Base-by-base conservation (phyloP, 495 filamentous ascomycete genomes). In the Daldinia concentrica region DNA sequence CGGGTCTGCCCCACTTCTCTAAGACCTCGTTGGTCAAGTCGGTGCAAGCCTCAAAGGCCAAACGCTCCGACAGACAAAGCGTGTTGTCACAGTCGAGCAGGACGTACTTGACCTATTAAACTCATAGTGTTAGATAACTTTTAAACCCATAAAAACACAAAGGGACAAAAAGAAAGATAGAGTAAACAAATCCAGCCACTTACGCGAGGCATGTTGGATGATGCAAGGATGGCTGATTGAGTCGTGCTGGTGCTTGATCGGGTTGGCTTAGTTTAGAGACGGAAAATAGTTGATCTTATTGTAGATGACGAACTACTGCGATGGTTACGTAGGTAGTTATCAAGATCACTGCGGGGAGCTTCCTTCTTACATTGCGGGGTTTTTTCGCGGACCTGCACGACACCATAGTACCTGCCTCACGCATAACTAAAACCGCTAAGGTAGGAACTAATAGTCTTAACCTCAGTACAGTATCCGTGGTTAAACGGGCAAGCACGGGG, bases 61-160 rank as follows among this genome's bases (percentile, higher is more conserved):
- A 86, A 71, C 88, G 88, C 83, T 98, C 94, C 66, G 93, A 96
- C 76, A 96, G 90, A 82, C 94, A 92, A 75, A 98, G 92, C 60
- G 94, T 98, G 86, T 98, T 98, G 89, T 98, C 94, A 85, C 94
- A 98, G 84, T 98, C 94, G 82, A 97, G 90, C 80, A 98, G 92
- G 82, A 98, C 83, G 77, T 92, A 86, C 37, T 90, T 92, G 81
- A 90, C 90, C 91, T 93, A 79, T 66, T 66, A 55, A 29, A 56
- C 0, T 14, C 26, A 30, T 19, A 32, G 36, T 66, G 26, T 63
- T 72, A 68, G 64, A 66, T 55, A 58, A 68, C 11, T 14, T 36
- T 12, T 32, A 14, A 41, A 19, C n/a, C n/a, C n/a, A n/a, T n/a
- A 36, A 26, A 56, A 19, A 59, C 11, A 59, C 4, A 29, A 41